Evolutionary conservation across 257 asterid species (phyloP), one percentile per base, ranked within the genome.

Genomic region (Lithospermum erythrorhizon): DNA sequence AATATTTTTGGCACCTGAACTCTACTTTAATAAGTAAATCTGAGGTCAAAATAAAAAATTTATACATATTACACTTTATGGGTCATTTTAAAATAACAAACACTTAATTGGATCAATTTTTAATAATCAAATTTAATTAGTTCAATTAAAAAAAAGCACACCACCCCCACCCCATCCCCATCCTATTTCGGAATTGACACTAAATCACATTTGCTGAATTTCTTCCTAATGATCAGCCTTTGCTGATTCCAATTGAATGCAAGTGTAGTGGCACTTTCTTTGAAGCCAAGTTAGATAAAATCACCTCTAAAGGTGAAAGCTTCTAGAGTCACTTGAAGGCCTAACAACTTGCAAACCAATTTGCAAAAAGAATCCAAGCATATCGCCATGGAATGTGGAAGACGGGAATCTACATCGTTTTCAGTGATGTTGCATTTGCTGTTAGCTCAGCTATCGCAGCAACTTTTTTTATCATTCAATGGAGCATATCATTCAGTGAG

Each of bases 231-330:
- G 66, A 68, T 5, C 76, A 78, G 71, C 79, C 60, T 20, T 18
- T 80, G 32, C 53, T 82, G 75, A 75, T 85, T 69, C 88, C 90
- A 21, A 65, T 82, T 56, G 75, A 79, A 8, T 78, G 91, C 49
- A 58, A 63, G 21, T 78, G 83, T 20, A 53, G 60, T n/a, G 72
- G 63, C 27, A 74, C 76, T 13, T 59, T 68, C 24, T 81, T 71
- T 41, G 79, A 45, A 65, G 86, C 87, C 23, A 72, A 75, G 57
- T 24, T 82, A 63, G 73, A 20, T 16, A 85, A 56, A 35, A 70
- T 59, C 15, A 74, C 78, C 18, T 29, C n/a, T 24, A 56, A 72
- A 78, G 85, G 90, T 5, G 87, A 77, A 63, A 86, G 76, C 78
- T 76, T 83, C 65, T 23, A 51, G 72, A 75, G 65, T 78, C 84